Evolutionary conservation across 495 filamentous ascomycete species (phyloP).

Genomic region (Penicillium soppii): DNA sequence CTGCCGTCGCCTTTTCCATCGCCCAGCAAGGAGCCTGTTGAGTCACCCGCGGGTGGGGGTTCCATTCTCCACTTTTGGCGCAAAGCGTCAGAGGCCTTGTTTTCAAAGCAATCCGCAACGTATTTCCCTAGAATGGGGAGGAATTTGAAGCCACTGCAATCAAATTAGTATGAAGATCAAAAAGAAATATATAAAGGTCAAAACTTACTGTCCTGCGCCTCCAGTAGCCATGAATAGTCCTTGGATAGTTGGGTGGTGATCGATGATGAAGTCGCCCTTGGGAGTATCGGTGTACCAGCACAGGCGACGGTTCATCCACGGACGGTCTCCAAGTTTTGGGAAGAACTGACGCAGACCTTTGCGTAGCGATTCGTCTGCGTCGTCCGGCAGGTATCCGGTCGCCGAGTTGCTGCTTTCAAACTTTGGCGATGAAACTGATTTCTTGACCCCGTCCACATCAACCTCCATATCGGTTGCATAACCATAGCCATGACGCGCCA

Average conservation of each 20-base stretch:
- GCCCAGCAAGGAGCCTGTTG: slow-evolving; percentile 21
- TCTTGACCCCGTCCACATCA: slow-evolving; percentile 9
- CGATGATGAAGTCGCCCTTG: slow-evolving; percentile 71
- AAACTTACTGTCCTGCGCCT: slow-evolving; percentile 64
- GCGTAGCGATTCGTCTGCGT: slow-evolving; percentile 58
- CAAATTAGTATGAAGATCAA: neutral
- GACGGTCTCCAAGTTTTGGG: slow-evolving; percentile 55
- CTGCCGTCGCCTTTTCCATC: slow-evolving; percentile 39
- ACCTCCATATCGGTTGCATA: slow-evolving; percentile 52
- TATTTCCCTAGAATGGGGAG: slow-evolving; percentile 72
- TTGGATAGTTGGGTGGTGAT: slow-evolving; percentile 60
- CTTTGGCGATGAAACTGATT: slow-evolving; percentile 28
- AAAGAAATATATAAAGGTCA: slow-evolving; percentile 20
- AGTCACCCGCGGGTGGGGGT: slow-evolving; percentile 4
- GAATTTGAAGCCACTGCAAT: slow-evolving; percentile 69
- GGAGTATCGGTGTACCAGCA: slow-evolving; percentile 61
- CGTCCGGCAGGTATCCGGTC: slow-evolving; percentile 45
- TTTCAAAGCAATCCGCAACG: slow-evolving; percentile 60
- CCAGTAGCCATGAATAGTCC: slow-evolving; percentile 74
- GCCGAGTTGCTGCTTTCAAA: slow-evolving; percentile 29
- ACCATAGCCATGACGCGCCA: slow-evolving; percentile 72
- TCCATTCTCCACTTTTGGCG: slow-evolving; percentile 59
- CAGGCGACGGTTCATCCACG: slow-evolving; percentile 49
- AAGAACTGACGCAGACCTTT: slow-evolving; percentile 57
- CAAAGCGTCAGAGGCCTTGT: slow-evolving; percentile 48